These are phyloP conservation scores for Eucalyptus tenuipes DNA, from an alignment of 345 rosid species.

Conservation along the genomic window DNA sequence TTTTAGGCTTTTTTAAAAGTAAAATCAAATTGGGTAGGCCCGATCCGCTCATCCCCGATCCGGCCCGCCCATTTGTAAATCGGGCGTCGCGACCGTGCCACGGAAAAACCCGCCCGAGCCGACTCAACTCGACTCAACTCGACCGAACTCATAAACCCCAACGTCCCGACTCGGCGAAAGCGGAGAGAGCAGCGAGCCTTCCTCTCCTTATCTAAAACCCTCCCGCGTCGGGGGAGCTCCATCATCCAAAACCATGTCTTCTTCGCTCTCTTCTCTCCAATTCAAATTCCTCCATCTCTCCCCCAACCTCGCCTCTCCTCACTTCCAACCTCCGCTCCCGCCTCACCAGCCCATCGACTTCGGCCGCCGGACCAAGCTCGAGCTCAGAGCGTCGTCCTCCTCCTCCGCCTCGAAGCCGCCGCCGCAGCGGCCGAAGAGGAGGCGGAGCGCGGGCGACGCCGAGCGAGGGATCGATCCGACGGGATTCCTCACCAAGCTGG, in stretches of 20 bases:
- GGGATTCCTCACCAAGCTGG: conserved; percentile 59
- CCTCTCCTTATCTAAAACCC: conserved; percentile 15
- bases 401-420: conserved; percentile 22
- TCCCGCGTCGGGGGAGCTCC: not conserved
- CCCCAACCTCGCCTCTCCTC: not conserved
- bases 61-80: not conserved
- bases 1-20: not conserved
- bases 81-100: not conserved
- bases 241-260: conserved; percentile 3
- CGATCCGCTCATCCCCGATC: not conserved
- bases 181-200: not conserved
- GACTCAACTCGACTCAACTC: not conserved
- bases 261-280: conserved; percentile 13
- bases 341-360: not conserved
- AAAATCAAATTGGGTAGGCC: not conserved
- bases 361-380: not conserved
- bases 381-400: not conserved
- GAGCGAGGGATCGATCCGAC: conserved; percentile 50
- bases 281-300: conserved; percentile 2
- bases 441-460: conserved; percentile 5
- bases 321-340: not conserved
- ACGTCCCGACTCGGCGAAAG: not conserved
- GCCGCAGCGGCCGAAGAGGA: conserved; percentile 22
- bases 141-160: conserved; percentile 11
- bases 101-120: not conserved